phyloP scores from a whole-genome alignment of 345 rosid species.

The Pistacia atlantica region DNA sequence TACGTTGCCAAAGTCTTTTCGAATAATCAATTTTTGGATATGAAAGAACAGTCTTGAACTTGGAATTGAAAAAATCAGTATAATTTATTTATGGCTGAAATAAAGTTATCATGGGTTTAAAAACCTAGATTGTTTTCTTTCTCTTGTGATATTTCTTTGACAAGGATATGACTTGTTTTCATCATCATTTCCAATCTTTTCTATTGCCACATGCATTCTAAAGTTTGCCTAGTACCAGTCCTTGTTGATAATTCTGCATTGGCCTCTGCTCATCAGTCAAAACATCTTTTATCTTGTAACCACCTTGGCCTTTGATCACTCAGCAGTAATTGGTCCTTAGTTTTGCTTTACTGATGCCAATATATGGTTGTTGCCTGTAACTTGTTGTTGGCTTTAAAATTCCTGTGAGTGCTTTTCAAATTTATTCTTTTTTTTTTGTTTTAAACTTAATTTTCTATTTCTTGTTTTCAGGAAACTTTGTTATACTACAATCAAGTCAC shows the following conservation, averaged over 20 bases:
- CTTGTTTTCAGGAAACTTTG: constrained; percentile 72
- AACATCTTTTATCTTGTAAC: not conserved
- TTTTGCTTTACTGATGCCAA: not conserved
- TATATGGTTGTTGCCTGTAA: not conserved
- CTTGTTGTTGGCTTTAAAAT: not conserved
- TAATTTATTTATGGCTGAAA: not conserved
- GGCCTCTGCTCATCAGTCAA: not conserved
- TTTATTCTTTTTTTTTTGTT: not conserved
- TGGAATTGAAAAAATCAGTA: not conserved
- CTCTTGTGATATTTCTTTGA: not conserved
- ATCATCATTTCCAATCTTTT: not conserved
- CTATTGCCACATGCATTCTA: not conserved
- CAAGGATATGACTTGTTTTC: not conserved
- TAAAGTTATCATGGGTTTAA: not conserved
- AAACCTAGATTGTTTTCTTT: not conserved
- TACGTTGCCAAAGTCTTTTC: constrained; percentile 5
- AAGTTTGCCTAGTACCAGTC: not conserved
- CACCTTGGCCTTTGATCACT: not conserved
- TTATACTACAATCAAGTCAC: constrained; percentile 70
- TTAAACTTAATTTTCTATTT: constrained; percentile 7
- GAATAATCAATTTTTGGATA: not conserved
- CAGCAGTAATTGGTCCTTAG: not conserved
- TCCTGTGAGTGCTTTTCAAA: not conserved
- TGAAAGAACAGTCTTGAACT: not conserved
- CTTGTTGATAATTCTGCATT: not conserved